Evolutionary conservation across 2,329 filamentous ascomycete species (phyloP), one percentile per base, ranked within the genome.

Genomic region (Botryotinia calthae): DNA sequence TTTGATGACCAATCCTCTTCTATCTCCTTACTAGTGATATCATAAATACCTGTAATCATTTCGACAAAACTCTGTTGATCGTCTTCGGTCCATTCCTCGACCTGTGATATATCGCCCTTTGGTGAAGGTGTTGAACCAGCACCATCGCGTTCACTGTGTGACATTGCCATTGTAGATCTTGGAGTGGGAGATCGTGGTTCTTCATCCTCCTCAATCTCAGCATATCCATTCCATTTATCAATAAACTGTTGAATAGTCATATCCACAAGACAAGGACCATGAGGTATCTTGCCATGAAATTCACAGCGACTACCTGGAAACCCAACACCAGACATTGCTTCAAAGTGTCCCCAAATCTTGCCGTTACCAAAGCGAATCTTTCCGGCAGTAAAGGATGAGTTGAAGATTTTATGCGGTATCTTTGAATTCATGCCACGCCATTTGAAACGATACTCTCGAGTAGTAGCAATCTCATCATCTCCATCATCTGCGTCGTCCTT

Each of bases 201-300:
- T 56, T 67, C 65, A 67, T 67, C 65, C 5, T 67, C 65, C 37
- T 67, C 65, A 56, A 42, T 67, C n/a, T 67, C 65, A 9, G 65
- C 65, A n/a, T 67, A 67, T 4, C 34, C 65, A 42, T 67, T 67
- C 65, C 65, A 67, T 42, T 25, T 56, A 42, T 67, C 65, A 67
- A 67, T 28, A 31, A 67, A 67, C 16, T 67, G 48, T 12, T 67
- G 65, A 20, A 67, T 56, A 16, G 65, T 16, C 65, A 67, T 67
- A n/a, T 67, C 65, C 4, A 67, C 65, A 22, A 67, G 65, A 42
- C 65, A 67, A 4, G 65, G 48, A 10, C 65, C 65, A 20, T 56
- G 65, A 42, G 65, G 65, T 56, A 56, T 67, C 48, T 67, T 67
- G 25, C 65, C 65, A 31, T 67, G 65, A 42, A 67, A 67, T 18